Evolutionary conservation across 768 basidiomycete species (phyloP).

Genomic region (Postia placenta): DNA sequence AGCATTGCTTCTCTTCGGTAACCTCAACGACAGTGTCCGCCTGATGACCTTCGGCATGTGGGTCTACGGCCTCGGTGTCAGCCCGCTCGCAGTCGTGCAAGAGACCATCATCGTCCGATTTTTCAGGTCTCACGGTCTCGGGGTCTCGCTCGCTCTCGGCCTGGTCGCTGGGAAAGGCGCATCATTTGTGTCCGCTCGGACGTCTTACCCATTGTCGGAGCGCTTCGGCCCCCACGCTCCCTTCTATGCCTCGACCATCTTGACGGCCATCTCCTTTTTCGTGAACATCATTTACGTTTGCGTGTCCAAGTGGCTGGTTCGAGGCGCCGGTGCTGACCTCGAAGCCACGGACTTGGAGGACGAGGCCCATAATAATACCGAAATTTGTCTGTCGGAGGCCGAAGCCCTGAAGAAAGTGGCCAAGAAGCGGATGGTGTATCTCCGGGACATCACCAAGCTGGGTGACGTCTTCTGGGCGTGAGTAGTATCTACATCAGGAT

Average conservation of each 20-base stretch:
- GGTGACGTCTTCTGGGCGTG: conserved; percentile 80
- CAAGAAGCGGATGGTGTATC: conserved; percentile 54
- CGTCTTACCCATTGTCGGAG: conserved; percentile 72
- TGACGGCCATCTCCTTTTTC: conserved; percentile 60
- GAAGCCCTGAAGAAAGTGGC: conserved; percentile 61
- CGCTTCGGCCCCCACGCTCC: conserved; percentile 64
- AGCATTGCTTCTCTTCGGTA: conserved; percentile 58
- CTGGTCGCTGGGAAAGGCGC: conserved; percentile 77
- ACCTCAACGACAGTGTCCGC: conserved; percentile 51
- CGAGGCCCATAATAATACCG: conserved; percentile 35
- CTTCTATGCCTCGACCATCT: conserved; percentile 60
- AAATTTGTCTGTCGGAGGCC: conserved; percentile 42
- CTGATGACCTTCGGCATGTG: conserved; percentile 74
- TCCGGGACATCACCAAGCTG: conserved; percentile 55
- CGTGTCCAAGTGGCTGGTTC: conserved; percentile 59
- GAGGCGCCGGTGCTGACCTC: conserved; percentile 52
- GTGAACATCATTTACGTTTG: conserved; percentile 65
- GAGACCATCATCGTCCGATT: conserved; percentile 82
- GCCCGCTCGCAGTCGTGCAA: conserved; percentile 77
- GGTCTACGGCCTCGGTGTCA: conserved; percentile 72
- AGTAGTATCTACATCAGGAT: conserved; percentile 19
- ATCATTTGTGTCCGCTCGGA: conserved; percentile 69
- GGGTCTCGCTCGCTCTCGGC: conserved; percentile 75
- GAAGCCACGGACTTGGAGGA: conserved; percentile 57
- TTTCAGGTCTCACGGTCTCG: conserved; percentile 71